Base-by-base conservation (phyloP, 306 rosid genomes). In the Trifolium fragiferum region DNA sequence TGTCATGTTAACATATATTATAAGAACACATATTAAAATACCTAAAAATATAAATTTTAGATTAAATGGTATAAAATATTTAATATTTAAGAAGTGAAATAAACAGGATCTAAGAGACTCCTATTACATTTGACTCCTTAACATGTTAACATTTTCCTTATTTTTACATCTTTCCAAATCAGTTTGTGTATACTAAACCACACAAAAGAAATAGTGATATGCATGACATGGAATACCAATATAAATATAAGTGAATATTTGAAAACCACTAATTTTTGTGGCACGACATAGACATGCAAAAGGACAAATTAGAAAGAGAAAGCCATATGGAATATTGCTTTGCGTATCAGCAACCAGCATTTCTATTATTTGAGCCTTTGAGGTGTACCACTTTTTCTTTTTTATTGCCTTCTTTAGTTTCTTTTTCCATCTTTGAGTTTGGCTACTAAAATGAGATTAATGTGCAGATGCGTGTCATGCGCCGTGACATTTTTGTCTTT, bases 381-480 rank as follows among this genome's bases (percentile, higher is more conserved):
- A 12, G 44, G 49, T 64, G 14, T 44, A 10, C 61, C 69, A 50
- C 10, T 75, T 70, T 62, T 14, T 62, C 14, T 68, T 60, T 60
- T 40, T 8, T 25, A 10, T 35, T 73, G 50, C 64, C 13, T 63
- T 63, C 71, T 38, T 41, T 65, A 9, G 10, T 7, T 65, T 64
- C 57, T 8, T 7, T 50, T 10, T 41, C 46, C 75, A 72, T 71
- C 38, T 73, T 41, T 33, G 27, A 7, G 35, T 9, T 54, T 82
- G 70, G 69, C 83, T 80, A 66, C 47, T 68, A 79, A 82, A 53
- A 70, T 79, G 66, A 21, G 58, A 81, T 68, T 78, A 66, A 54
- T 8, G 2, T 54, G 7, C 58, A n/a, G 3, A 14, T 47, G 18
- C 25, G 8, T 58, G 64, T 58, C 35, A 6, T 23, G 16, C 30